Base-by-base conservation (phyloP, 2,329 filamentous ascomycete genomes). In the Gaeumannomyces tritici region DNA sequence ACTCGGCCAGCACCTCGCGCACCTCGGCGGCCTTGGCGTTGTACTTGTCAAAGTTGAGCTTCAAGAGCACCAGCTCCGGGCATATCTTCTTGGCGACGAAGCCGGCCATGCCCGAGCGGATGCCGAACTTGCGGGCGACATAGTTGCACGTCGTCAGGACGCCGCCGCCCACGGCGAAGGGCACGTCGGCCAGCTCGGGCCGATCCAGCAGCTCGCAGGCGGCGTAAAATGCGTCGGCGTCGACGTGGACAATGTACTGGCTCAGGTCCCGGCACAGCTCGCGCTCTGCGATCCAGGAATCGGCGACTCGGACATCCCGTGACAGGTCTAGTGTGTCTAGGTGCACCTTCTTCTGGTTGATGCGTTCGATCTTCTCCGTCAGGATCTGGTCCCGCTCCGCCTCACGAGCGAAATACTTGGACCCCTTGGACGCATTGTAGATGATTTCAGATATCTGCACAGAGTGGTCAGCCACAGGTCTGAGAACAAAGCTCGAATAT, bases 171-270 rank as follows among this genome's bases (percentile, higher is more conserved):
- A 99, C 95, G 0, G 93, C 92, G 76, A 99, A 97, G 0, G 95
- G 95, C 0, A 96, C 79, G 54, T 92, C 80, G 64, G 89, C 90
- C 57, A 99, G 81, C 71, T 96, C 93, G 0, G 93, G 95, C 1
- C 89, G 83, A 69, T 91, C 88, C 3, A 93, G 81, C 67, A 88
- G 90, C 73, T 98, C 95, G 0, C 98, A 95, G 0, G 95, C 91
- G 0, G 95, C 95, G 70, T 95, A 99, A 74, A 99, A 99, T 21
- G 95, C 95, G 77, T 99, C 95, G 74, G 95, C 98, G 73, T 99
- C 95, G 59, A 98, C 84, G 72, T 99, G 95, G 0, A 98, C 89
- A 28, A 98, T 85, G 63, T 85, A 80, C 72, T 98, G 95, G 0
- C 87, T 88, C 47, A 99, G 78, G 70, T 98, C 93, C 58, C 95